Conservation (phyloP, 768 basidiomycete species). For the Russula earlei region DNA sequence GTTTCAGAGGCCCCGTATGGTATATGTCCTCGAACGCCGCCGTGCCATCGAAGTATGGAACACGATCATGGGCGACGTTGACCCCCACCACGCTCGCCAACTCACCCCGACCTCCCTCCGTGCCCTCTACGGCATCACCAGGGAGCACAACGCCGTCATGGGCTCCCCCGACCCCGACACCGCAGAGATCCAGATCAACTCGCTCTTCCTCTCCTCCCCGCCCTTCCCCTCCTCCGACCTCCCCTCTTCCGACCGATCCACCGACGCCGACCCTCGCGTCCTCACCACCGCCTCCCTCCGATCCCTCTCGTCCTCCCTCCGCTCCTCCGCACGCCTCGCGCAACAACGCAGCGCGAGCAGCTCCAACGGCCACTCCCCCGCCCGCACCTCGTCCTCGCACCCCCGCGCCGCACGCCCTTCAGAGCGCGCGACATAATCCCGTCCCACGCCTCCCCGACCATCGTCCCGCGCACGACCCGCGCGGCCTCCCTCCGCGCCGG, state of each 20-base stretch:
- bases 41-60: slow-evolving; percentile 74
- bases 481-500: slow-evolving; percentile 70
- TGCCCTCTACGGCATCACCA: slow-evolving; percentile 52
- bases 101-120: slow-evolving; percentile 59
- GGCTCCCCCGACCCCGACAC: slow-evolving; percentile 54
- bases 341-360: slow-evolving; percentile 4
- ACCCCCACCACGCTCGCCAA: slow-evolving; percentile 46
- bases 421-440: slow-evolving; percentile 59
- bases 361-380: slow-evolving; percentile 24
- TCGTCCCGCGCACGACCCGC: slow-evolving; percentile 67
- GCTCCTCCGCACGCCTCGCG: slow-evolving; percentile 28
- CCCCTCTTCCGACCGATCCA: slow-evolving; percentile 36
- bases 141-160: slow-evolving; percentile 57
- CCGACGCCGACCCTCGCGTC: slow-evolving; percentile 22
- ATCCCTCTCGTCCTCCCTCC: slow-evolving; percentile 39
- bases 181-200: slow-evolving; percentile 70
- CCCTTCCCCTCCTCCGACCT: slow-evolving; percentile 65
- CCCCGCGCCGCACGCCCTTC: slow-evolving; percentile 44
- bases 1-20: slow-evolving; percentile 72
- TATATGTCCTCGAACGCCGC: slow-evolving; percentile 78
- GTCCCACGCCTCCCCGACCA: slow-evolving; percentile 53
- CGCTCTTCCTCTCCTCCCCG: slow-evolving; percentile 75
- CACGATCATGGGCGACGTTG: slow-evolving; percentile 62
- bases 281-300: slow-evolving; percentile 26
- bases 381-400: slow-evolving; percentile 33